Percentiles rank a stretch among this genome's conserved stretches.
Evolutionary conservation across 192 early-diverging fungal genomes (phyloP).

Genomic region (Coemansia sp.): DNA sequence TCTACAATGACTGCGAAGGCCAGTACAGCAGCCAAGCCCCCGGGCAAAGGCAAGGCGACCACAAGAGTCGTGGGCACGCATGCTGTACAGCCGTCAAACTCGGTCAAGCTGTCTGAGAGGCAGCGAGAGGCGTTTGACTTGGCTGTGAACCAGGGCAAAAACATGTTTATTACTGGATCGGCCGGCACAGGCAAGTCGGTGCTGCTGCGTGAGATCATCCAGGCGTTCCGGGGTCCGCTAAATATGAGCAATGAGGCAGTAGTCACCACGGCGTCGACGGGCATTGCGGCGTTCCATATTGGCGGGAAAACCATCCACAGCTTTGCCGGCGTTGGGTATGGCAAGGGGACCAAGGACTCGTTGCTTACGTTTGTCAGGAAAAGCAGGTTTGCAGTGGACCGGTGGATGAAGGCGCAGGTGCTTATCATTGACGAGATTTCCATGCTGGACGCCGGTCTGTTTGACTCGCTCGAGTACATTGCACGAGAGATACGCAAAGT

Average conservation of each 20-base stretch:
- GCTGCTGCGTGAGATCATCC: conserved; percentile 43
- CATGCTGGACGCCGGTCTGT: conserved; percentile 70
- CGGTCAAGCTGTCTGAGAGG: conserved; percentile 44
- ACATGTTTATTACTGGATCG: conserved; percentile 75
- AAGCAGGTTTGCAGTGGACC: conserved; percentile 33
- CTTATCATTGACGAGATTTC: conserved; percentile 78
- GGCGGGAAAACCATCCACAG: conserved; percentile 72
- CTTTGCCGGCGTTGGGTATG: conserved; percentile 66
- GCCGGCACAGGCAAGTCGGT: conserved; percentile 63
- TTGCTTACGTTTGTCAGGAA: conserved; percentile 37
- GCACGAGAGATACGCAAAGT: conserved; percentile 55
- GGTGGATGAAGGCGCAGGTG: conserved; percentile 63
- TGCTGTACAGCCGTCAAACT: background rate
- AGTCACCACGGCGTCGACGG: conserved; percentile 70
- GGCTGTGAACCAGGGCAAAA: conserved; percentile 55
- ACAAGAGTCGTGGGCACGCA: background rate
- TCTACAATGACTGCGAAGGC: background rate
- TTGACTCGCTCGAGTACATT: conserved; percentile 70
- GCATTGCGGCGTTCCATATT: conserved; percentile 79
- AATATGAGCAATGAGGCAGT: conserved; percentile 13
- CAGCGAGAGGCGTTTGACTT: conserved; percentile 61
- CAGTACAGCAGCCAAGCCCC: background rate
- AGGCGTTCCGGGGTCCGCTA: conserved; percentile 14
- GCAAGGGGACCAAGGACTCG: conserved; percentile 21
- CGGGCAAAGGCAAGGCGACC: background rate